These are phyloP conservation scores for Arthrobotrys megalospora DNA, from an alignment of 2,329 filamentous ascomycete genomes.

Conservation along the genomic window DNA sequence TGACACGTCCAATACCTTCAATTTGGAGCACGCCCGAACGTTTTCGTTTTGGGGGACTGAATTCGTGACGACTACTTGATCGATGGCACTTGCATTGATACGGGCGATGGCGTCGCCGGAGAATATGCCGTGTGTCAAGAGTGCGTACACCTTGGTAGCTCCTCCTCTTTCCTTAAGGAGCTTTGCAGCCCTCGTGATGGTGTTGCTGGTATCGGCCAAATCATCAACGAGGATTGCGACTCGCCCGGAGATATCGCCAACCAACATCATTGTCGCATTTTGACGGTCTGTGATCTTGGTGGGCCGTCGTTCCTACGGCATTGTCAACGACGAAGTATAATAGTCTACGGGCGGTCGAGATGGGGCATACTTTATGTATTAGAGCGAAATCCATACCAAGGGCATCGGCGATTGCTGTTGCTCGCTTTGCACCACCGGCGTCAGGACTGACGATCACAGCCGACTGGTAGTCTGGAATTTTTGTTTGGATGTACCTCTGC, in stretches of 20 bases:
- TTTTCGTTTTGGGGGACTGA: conserved; percentile 92
- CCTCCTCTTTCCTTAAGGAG: conserved; percentile 88
- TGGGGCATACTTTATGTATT: conserved; percentile 86
- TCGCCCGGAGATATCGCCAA: conserved; percentile 85
- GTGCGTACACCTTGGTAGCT: conserved; percentile 88
- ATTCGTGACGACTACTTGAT: conserved; percentile 96
- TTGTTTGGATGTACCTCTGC: conserved; percentile 80
- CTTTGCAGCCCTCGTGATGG: conserved; percentile 95
- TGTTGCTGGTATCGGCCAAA: conserved; percentile 95
- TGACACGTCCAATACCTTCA: conserved; percentile 92
- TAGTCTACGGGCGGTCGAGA: neutral
- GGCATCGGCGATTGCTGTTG: conserved; percentile 93
- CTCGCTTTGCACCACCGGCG: conserved; percentile 95
- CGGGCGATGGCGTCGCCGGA: conserved; percentile 94
- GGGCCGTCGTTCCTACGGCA: conserved; percentile 69
- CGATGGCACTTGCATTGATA: conserved; percentile 91
- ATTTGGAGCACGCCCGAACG: conserved; percentile 81
- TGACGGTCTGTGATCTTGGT: conserved; percentile 82
- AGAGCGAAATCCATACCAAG: conserved; percentile 95
- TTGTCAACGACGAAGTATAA: conserved; percentile 2
- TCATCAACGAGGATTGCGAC: conserved; percentile 94
- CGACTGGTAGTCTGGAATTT: conserved; percentile 86
- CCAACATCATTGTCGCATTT: conserved; percentile 85
- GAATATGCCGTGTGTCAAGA: conserved; percentile 94
- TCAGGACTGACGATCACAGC: conserved; percentile 96